Conservation (phyloP, 2,329 filamentous ascomycete genomes). For the Cryphonectria naterciae region DNA sequence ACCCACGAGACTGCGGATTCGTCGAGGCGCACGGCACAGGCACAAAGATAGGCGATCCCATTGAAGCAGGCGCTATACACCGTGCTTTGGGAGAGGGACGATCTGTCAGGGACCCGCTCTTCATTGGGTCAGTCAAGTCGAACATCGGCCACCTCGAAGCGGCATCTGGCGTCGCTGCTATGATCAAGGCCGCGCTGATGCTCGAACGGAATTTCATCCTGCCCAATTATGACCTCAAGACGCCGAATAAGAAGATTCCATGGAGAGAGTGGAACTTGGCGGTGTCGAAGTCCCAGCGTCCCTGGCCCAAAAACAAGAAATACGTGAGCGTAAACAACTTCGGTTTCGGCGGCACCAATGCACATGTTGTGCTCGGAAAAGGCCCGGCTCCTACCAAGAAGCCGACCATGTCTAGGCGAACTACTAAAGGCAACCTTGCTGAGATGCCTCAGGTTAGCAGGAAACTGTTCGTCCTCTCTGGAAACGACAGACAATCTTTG, state of each 20-base stretch:
- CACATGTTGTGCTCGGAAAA: slow-evolving; percentile 46
- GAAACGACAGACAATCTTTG: slow-evolving; percentile 45
- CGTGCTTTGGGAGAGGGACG: slow-evolving; percentile 38
- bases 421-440: slow-evolving; percentile 37
- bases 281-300: slow-evolving; percentile 47
- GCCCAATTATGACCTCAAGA: slow-evolving; percentile 55
- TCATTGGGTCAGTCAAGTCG: slow-evolving; percentile 43
- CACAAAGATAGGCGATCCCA: slow-evolving; percentile 51
- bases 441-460: slow-evolving; percentile 34
- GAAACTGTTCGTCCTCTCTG: slow-evolving; percentile 49
- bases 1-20: slow-evolving; percentile 45
- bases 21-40: slow-evolving; percentile 53
- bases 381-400: slow-evolving; percentile 41
- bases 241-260: slow-evolving; percentile 53
- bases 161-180: slow-evolving; percentile 52
- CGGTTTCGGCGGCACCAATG: slow-evolving; percentile 52
- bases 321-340: slow-evolving; percentile 56
- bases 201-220: slow-evolving; percentile 54
- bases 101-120: slow-evolving; percentile 34
- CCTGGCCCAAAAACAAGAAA: slow-evolving; percentile 53
- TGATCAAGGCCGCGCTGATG: slow-evolving; percentile 58
- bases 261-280: slow-evolving; percentile 56
- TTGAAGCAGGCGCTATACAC: slow-evolving; percentile 49
- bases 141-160: slow-evolving; percentile 55
- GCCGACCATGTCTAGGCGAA: slow-evolving; percentile 33